Conservation (phyloP, 495 filamentous ascomycete species). For the Niebla homalea region DNA sequence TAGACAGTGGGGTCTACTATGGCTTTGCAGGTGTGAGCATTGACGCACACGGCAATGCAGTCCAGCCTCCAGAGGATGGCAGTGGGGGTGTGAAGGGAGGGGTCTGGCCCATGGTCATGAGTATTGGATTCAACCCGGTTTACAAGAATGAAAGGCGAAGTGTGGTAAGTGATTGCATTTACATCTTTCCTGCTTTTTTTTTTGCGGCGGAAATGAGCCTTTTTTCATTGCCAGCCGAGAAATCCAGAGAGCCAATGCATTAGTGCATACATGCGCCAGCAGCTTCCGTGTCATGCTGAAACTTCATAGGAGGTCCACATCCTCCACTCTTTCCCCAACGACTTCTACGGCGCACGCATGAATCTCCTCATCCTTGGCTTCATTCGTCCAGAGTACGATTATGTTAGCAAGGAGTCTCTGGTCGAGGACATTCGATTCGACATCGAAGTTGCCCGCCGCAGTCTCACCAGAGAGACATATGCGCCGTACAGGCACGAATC, state of each 20-base stretch:
- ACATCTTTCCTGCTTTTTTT: background rate
- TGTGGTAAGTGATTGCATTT: constrained; percentile 45
- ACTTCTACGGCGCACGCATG: constrained; percentile 78
- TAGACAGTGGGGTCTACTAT: constrained; percentile 77
- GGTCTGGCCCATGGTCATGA: constrained; percentile 82
- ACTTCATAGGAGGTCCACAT: constrained; percentile 66
- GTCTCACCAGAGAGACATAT: constrained; percentile 60
- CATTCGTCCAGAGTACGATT: constrained; percentile 81
- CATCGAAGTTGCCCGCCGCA: constrained; percentile 66
- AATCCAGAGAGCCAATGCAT: background rate
- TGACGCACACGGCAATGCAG: constrained; percentile 3
- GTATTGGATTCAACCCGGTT: constrained; percentile 90
- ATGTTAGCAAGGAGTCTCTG: constrained; percentile 66
- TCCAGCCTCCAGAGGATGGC: background rate
- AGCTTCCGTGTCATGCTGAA: constrained; percentile 1
- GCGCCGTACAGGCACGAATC: constrained; percentile 36
- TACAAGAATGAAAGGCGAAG: constrained; percentile 75
- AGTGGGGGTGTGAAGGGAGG: constrained; percentile 19
- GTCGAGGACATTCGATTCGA: constrained; percentile 80
- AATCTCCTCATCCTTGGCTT: constrained; percentile 71
- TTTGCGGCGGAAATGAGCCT: background rate
- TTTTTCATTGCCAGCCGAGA: background rate
- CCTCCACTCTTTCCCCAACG: constrained; percentile 52
- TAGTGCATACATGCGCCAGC: background rate
- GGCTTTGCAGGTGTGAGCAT: constrained; percentile 61